Percentiles rank a stretch among this genome's conserved stretches.
Evolutionary conservation across 768 basidiomycete species (phyloP).

Genomic region (Hypsizygus marmoreus): DNA sequence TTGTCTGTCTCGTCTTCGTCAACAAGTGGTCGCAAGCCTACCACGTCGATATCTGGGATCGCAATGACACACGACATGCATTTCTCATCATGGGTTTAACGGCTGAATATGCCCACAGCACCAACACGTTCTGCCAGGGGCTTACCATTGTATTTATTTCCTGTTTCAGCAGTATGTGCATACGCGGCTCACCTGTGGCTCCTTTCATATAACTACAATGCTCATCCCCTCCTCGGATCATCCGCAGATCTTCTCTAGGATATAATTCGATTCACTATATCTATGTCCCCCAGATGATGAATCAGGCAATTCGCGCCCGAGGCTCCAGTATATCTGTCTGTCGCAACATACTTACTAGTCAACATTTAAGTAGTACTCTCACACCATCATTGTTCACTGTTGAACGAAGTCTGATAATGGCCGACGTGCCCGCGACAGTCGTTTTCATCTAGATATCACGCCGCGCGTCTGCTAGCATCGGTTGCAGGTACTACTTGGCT

Average conservation of each 20-base stretch:
- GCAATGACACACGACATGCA: no score
- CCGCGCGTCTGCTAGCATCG: constrained; percentile 7
- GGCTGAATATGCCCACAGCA: neutral
- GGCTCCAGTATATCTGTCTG: constrained; percentile 10
- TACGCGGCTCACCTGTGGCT: neutral
- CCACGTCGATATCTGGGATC: no score
- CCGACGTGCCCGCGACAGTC: constrained; percentile 1
- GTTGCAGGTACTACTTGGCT: constrained; percentile 12
- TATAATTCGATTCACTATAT: constrained; percentile 8
- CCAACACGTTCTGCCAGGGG: neutral
- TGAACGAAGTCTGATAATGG: no score
- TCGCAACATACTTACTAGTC: constrained; percentile 2
- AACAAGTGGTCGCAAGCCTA: no score
- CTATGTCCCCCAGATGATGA: constrained; percentile 12
- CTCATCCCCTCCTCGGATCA: neutral
- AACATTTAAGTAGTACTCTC: constrained; percentile 1
- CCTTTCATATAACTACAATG: neutral
- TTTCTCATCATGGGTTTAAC: no score
- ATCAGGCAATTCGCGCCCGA: constrained; percentile 9
- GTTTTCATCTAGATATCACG: constrained; percentile 10
- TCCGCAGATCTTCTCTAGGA: constrained; percentile 3
- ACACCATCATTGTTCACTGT: no score
- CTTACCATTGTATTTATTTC: neutral
- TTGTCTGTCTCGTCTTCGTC: no score
- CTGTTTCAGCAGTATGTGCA: constrained; percentile 7